phyloP scores from a whole-genome alignment of 2,329 filamentous ascomycete species.

The Aspergillus carbonarius region DNA sequence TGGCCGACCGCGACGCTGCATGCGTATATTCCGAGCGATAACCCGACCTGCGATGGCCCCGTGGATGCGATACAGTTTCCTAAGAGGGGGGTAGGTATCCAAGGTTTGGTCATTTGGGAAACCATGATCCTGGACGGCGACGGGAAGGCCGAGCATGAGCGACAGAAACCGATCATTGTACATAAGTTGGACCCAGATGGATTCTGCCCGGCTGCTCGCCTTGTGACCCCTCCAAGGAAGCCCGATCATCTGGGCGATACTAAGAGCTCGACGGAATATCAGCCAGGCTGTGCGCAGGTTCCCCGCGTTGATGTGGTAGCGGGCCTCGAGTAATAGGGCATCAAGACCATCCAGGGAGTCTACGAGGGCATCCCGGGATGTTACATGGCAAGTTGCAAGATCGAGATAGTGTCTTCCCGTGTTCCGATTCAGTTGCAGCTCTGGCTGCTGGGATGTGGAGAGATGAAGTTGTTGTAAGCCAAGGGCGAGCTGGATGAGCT shows the following conservation, averaged over 20 bases:
- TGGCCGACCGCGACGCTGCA: not conserved
- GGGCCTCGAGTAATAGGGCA: constrained; percentile 2
- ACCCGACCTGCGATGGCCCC: not conserved
- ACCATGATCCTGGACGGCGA: not conserved
- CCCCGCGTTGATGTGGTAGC: constrained; percentile 2
- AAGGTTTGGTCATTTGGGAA: not conserved
- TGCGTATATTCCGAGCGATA: not conserved
- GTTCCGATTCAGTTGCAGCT: not conserved
- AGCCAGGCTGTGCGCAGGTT: not conserved
- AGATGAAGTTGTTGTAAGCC: constrained; percentile 4
- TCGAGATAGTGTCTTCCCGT: not conserved
- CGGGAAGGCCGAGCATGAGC: not conserved
- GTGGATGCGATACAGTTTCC: not conserved
- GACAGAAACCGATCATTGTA: constrained; percentile 4
- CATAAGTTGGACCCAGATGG: constrained; percentile 2
- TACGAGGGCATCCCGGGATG: not conserved
- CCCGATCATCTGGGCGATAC: not conserved
- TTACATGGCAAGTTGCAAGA: not conserved
- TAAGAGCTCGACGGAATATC: not conserved
- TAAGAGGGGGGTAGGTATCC: not conserved
- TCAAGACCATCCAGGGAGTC: constrained; percentile 1
- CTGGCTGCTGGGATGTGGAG: not conserved
- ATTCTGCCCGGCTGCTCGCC: not conserved
- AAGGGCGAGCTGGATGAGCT: constrained; percentile 4
- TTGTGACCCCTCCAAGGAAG: not conserved